Evolutionary conservation across 129 eudicot species (phyloP).

Genomic region (Sambucus nigra): DNA sequence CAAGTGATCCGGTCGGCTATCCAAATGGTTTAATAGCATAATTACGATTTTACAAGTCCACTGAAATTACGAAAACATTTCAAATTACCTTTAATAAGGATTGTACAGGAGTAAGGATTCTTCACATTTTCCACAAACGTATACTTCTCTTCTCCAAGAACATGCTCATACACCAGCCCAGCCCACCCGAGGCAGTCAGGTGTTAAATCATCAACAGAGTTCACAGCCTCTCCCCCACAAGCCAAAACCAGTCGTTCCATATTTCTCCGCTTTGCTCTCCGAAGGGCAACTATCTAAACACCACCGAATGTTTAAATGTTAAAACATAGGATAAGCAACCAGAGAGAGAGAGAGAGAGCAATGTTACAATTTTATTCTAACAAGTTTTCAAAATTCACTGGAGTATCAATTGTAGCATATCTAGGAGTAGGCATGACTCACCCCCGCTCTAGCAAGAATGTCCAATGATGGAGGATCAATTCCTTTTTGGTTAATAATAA

Average conservation of each 20-base stretch:
- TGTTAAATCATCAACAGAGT: slow-evolving; percentile 83
- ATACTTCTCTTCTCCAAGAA: slow-evolving; percentile 93
- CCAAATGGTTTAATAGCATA: no score
- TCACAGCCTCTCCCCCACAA: slow-evolving; percentile 94
- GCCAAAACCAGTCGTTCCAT: slow-evolving; percentile 91
- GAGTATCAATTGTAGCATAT: neutral
- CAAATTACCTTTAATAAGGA: slow-evolving; percentile 60
- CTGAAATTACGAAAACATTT: neutral
- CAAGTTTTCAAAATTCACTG: neutral
- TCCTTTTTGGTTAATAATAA: slow-evolving; percentile 81
- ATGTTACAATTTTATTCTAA: neutral
- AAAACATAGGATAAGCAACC: neutral
- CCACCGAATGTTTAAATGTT: slow-evolving; percentile 3
- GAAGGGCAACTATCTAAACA: slow-evolving; percentile 73
- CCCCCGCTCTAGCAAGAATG: slow-evolving; percentile 86
- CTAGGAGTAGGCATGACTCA: slow-evolving; percentile 22
- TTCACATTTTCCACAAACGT: slow-evolving; percentile 89
- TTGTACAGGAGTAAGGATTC: slow-evolving; percentile 77
- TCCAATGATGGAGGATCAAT: slow-evolving; percentile 95
- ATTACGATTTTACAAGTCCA: no score
- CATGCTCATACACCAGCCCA: slow-evolving; percentile 89
- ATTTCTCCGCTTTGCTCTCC: slow-evolving; percentile 94
- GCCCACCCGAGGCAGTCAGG: slow-evolving; percentile 96
- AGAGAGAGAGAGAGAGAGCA: neutral
- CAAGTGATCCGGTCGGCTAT: neutral